phyloP scores from a whole-genome alignment of 1,139 yeast species.

The Pneumocystis wakefieldiae region DNA sequence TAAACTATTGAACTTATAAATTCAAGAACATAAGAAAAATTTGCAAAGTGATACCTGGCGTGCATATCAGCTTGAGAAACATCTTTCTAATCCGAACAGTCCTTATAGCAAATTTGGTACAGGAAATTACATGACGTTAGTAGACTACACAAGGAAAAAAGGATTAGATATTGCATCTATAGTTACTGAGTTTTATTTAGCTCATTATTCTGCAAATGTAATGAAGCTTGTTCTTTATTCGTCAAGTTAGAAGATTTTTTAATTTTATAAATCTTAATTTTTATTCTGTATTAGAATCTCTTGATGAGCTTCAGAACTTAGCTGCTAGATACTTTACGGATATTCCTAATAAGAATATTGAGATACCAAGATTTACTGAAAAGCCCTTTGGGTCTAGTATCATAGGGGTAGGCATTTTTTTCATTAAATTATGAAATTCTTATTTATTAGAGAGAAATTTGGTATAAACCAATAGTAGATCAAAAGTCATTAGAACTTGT shows the following conservation, averaged over 20 bases:
- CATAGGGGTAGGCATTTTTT: conserved; percentile 30
- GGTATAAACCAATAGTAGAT: conserved; percentile 61
- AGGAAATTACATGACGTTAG: conserved; percentile 52
- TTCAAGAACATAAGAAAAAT: conserved; percentile 70
- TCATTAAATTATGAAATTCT: neutral
- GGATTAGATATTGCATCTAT: conserved; percentile 46
- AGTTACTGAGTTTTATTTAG: conserved; percentile 43
- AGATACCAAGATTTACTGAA: conserved; percentile 29
- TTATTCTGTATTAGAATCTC: conserved; percentile 48
- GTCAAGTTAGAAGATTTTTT: neutral
- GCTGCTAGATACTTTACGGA: conserved; percentile 50
- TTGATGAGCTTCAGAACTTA: conserved; percentile 60
- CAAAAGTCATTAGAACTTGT: conserved; percentile 48
- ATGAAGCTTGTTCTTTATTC: conserved; percentile 71
- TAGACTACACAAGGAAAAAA: conserved; percentile 35
- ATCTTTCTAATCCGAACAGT: conserved; percentile 53
- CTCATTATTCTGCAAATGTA: conserved; percentile 53
- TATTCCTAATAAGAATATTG: conserved; percentile 41
- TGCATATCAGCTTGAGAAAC: conserved; percentile 66
- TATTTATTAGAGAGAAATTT: neutral
- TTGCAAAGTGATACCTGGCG: conserved; percentile 85
- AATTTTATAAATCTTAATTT: neutral
- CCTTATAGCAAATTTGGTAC: conserved; percentile 62
- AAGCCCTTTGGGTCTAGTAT: conserved; percentile 34
- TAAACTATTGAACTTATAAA: neutral